phyloP scores from a whole-genome alignment of 768 basidiomycete species.

The Suillus hirtellus region DNA sequence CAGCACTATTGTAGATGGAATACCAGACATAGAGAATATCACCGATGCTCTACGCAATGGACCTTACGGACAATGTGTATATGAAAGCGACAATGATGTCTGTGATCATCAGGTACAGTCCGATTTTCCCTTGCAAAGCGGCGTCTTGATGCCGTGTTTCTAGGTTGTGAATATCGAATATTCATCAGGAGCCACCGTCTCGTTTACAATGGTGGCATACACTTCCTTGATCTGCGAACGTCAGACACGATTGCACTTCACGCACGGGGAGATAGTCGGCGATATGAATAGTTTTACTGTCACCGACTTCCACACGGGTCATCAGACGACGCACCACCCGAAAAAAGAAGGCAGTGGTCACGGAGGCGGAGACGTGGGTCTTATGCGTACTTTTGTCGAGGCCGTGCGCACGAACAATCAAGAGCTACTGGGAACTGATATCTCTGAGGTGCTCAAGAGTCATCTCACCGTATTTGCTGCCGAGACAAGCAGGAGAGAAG shows the following conservation, averaged over 20 bases:
- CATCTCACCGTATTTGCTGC: constrained; percentile 89
- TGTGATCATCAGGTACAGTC: constrained; percentile 73
- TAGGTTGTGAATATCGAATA: constrained; percentile 88
- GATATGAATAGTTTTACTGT: constrained; percentile 78
- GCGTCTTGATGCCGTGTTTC: neutral
- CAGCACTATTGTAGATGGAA: constrained; percentile 67
- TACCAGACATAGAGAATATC: constrained; percentile 87
- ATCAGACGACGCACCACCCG: constrained; percentile 48
- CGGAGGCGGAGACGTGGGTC: constrained; percentile 80
- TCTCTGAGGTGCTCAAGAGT: constrained; percentile 69
- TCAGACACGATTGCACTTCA: constrained; percentile 84
- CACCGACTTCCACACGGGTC: constrained; percentile 67
- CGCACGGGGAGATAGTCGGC: constrained; percentile 86
- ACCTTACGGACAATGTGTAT: constrained; percentile 82
- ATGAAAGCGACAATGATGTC: constrained; percentile 83
- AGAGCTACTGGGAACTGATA: constrained; percentile 60
- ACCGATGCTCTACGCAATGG: constrained; percentile 67
- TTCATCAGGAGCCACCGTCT: constrained; percentile 75
- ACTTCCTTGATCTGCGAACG: constrained; percentile 79
- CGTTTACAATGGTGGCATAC: constrained; percentile 89
- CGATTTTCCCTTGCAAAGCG: neutral
- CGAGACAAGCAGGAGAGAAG: constrained; percentile 72
- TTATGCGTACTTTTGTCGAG: constrained; percentile 73
- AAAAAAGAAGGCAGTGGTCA: constrained; percentile 67
- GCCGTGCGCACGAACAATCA: constrained; percentile 71